Percentiles rank a stretch among this genome's conserved stretches.
Evolutionary conservation across 371 early-diverging fungal genomes (phyloP).

Genomic region (Mucor mucedo): DNA sequence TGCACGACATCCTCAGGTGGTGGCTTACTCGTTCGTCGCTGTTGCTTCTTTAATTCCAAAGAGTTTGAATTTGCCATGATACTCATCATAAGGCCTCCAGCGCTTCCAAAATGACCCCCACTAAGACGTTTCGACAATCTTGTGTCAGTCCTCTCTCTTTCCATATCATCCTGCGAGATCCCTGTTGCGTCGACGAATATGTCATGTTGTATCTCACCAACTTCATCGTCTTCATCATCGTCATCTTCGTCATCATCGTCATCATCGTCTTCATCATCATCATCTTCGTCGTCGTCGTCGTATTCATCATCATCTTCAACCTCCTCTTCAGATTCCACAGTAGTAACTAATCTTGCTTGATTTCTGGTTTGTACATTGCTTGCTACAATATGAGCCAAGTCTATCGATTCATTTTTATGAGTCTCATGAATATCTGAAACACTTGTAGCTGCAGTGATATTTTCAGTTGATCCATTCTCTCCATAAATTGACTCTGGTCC

Average conservation of each 20-base stretch:
- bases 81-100: constrained; percentile 51
- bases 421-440: background rate
- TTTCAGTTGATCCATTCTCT: background rate
- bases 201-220: constrained; percentile 35
- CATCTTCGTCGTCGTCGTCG: constrained; percentile 7
- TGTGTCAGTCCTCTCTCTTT: constrained; percentile 37
- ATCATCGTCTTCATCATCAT: constrained; percentile 16
- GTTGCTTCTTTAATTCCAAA: constrained; percentile 5
- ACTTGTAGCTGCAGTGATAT: constrained; percentile 2
- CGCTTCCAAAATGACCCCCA: constrained; percentile 57
- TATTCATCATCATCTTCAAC: constrained; percentile 20
- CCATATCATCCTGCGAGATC: constrained; percentile 44
- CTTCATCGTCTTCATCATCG: constrained; percentile 32
- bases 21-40: constrained; percentile 29
- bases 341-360: constrained; percentile 16
- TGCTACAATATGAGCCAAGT: constrained; percentile 1
- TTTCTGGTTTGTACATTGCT: constrained; percentile 30
- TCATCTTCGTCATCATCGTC: constrained; percentile 22
- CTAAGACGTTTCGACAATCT: constrained; percentile 49
- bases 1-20: constrained; percentile 44
- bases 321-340: constrained; percentile 5
- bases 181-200: constrained; percentile 51
- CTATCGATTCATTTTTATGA: background rate
- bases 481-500: constrained; percentile 17
- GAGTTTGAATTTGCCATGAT: constrained; percentile 24